Evolutionary conservation across 495 filamentous ascomycete genomes (phyloP).

Genomic region (Penicillium simplicissimum): DNA sequence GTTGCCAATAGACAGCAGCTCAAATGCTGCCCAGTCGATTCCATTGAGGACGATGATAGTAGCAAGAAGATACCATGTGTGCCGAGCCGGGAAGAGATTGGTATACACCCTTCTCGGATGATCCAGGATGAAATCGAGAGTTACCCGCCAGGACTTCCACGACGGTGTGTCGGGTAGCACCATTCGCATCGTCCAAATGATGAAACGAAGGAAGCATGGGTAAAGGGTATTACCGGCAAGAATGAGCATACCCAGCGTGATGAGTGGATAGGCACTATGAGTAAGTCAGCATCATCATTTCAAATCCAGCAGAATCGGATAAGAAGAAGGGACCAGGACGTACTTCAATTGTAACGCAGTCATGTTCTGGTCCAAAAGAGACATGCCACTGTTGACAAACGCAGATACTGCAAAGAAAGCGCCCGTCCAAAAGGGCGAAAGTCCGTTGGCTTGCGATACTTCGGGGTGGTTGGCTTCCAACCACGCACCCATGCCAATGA

Average conservation of each 20-base stretch:
- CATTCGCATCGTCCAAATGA: constrained; percentile 63
- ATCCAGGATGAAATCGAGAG: constrained; percentile 75
- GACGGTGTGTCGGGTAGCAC: constrained; percentile 43
- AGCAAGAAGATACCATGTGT: constrained; percentile 79
- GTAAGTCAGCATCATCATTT: constrained; percentile 14
- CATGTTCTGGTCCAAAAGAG: constrained; percentile 81
- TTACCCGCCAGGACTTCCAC: constrained; percentile 57
- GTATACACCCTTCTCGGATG: constrained; percentile 78
- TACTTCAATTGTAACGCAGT: constrained; percentile 46
- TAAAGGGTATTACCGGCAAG: constrained; percentile 83
- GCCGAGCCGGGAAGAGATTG: constrained; percentile 72
- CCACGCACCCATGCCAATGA: constrained; percentile 72
- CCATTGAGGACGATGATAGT: constrained; percentile 75
- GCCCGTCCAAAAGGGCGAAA: constrained; percentile 61
- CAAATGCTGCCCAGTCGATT: constrained; percentile 80
- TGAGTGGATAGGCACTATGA: constrained; percentile 59
- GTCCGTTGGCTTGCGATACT: constrained; percentile 62
- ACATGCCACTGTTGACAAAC: constrained; percentile 90
- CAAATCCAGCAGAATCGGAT: neutral
- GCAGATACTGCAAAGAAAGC: constrained; percentile 59
- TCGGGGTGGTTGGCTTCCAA: constrained; percentile 60
- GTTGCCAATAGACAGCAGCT: constrained; percentile 77
- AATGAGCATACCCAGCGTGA: constrained; percentile 76
- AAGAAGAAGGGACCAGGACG: neutral
- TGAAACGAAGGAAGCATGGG: constrained; percentile 77